These are phyloP conservation scores for Fusarium napiforme DNA, from an alignment of 2,329 filamentous ascomycete genomes.

Conservation along the genomic window DNA sequence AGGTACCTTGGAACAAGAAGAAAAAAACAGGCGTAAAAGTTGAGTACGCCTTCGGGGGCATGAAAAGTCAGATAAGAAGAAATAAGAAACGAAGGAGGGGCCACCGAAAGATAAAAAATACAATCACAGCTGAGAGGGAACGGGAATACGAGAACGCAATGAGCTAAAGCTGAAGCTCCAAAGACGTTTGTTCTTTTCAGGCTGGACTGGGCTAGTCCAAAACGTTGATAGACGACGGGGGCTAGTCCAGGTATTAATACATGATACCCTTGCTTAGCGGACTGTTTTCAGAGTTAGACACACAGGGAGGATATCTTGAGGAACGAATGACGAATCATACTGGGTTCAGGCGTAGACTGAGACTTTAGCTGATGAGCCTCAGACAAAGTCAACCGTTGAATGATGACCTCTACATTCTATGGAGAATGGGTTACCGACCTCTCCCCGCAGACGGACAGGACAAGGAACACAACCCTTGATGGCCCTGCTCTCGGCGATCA, in stretches of 20 bases:
- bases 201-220: constrained; percentile 34
- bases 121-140: neutral
- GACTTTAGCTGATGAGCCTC: constrained; percentile 32
- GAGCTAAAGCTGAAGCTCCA: constrained; percentile 33
- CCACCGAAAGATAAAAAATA: constrained; percentile 5
- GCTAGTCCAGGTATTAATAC: constrained; percentile 21
- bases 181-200: constrained; percentile 17
- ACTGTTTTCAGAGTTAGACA: constrained; percentile 20
- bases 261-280: constrained; percentile 3
- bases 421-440: constrained; percentile 1
- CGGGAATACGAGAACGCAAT: constrained; percentile 37
- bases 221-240: constrained; percentile 18
- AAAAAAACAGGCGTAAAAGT: constrained; percentile 3
- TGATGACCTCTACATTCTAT: constrained; percentile 9
- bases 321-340: constrained; percentile 20
- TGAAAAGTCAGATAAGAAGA: constrained; percentile 2
- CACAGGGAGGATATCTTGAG: constrained; percentile 17
- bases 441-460: constrained; percentile 21
- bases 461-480: constrained; percentile 18
- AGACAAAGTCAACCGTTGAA: constrained; percentile 23
- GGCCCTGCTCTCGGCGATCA: constrained; percentile 21
- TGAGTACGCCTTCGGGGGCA: neutral
- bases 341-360: constrained; percentile 11
- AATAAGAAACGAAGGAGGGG: neutral
- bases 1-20: neutral